Percentiles rank a stretch among this genome's conserved stretches.
These are phyloP conservation scores for Aureobasidium namibiae DNA, from an alignment of 2,329 filamentous ascomycete species.

Conservation along the genomic window DNA sequence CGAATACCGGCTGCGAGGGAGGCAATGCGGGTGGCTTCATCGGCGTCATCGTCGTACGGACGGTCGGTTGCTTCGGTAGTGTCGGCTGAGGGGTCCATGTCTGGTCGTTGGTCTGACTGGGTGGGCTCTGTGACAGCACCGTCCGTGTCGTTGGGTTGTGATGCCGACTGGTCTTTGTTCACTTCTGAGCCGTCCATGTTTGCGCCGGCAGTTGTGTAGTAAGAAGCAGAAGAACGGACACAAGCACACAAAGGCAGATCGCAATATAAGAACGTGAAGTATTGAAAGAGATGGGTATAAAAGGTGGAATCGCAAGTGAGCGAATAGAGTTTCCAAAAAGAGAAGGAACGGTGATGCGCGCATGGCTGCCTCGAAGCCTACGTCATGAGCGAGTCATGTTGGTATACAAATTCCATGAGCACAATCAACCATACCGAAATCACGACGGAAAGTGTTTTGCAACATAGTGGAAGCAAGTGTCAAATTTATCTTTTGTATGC, in stretches of 20 bases:
- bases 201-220: constrained; percentile 1
- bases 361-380: background rate
- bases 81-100: background rate
- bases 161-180: background rate
- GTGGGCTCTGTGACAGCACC: background rate
- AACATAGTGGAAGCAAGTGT: background rate
- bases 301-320: background rate
- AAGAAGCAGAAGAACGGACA: background rate
- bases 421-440: background rate
- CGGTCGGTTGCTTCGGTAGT: background rate
- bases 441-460: background rate
- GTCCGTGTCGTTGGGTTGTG: background rate
- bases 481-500: background rate
- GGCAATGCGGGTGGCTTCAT: constrained; percentile 34
- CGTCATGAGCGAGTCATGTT: constrained; percentile 8
- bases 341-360: constrained; percentile 5
- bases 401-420: constrained; percentile 1
- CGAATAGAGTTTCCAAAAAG: background rate
- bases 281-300: background rate
- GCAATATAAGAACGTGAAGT: background rate
- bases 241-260: background rate
- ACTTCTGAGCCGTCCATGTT: constrained; percentile 5
- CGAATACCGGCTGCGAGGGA: constrained; percentile 45
- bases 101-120: background rate
- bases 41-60: constrained; percentile 24